Base-by-base conservation (phyloP, 192 early-diverging fungal genomes). In the Allomyces macrogynus region DNA sequence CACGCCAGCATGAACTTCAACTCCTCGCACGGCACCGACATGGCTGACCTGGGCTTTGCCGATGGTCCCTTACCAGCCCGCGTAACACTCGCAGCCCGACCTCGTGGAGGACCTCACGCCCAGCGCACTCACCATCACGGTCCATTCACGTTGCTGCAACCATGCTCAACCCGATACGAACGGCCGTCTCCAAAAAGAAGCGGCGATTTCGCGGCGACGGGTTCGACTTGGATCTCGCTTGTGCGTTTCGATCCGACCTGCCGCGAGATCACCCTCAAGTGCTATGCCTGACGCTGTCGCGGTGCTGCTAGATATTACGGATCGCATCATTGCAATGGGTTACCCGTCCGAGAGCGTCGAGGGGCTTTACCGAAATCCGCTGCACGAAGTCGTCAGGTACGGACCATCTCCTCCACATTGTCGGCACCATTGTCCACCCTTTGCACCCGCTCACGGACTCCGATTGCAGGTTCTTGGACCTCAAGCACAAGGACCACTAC, bases 331-430 rank as follows among this genome's bases (percentile, higher is more conserved):
- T 32, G 83, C 83, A 42, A 85, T 80, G 75, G 71, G 75, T 0
- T 85, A 71, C 49, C 83, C 83, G 23, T 73, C 79, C 23, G 70
- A 73, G 23, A 72, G 74, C 2, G 10, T 81, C 14, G 81, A 81
- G 61, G 66, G 77, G 1, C 65, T 85, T 14, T 85, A 78, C 60
- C 76, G 83, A 12, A 85, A 85, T 65, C 60, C 74, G 3, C 70
- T 75, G 65, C 63, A 62, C 25, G 69, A 82, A n/a, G 81, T 84
- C n/a, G 76, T 77, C 64, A 75, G 63, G 81, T 80, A 75, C 49
- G 71, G 40, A 23, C 14, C 8, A 22, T 10, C 8, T 24, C 12
- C 14, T 9, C 14, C 23, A 61, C 63, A 1, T 0, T 12, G 63
- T 24, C 18, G 49, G 23, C 49, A 25, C 10, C 24, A 0, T 43